These are phyloP conservation scores for Suillus plorans DNA, from an alignment of 768 basidiomycete genomes.

Conservation along the genomic window DNA sequence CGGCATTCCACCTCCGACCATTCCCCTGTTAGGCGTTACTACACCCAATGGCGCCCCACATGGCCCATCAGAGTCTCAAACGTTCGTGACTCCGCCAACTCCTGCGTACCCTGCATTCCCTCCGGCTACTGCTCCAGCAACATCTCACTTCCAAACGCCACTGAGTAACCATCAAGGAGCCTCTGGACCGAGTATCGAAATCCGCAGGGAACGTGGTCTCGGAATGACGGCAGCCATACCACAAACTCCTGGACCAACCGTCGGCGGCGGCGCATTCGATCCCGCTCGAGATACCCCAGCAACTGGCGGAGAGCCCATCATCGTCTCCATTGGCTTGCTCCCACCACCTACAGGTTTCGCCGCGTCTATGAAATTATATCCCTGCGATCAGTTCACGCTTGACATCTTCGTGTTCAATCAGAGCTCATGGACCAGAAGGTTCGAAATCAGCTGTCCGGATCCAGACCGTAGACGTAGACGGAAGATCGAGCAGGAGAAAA, in stretches of 20 bases:
- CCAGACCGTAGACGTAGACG: constrained; percentile 43
- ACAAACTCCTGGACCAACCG: constrained; percentile 56
- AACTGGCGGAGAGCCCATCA: constrained; percentile 51
- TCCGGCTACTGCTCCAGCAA: constrained; percentile 45
- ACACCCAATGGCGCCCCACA: constrained; percentile 8
- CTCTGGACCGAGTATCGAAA: constrained; percentile 62
- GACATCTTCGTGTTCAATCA: constrained; percentile 90
- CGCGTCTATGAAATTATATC: constrained; percentile 54
- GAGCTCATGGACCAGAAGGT: constrained; percentile 69
- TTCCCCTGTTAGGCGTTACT: constrained; percentile 19
- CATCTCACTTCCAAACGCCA: constrained; percentile 57
- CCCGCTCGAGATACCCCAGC: constrained; percentile 19
- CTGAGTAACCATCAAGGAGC: constrained; percentile 48
- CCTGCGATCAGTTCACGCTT: constrained; percentile 72
- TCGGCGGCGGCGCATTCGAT: constrained; percentile 42
- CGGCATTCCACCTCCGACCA: constrained; percentile 33
- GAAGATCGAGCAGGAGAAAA: constrained; percentile 32
- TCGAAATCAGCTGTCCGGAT: constrained; percentile 73
- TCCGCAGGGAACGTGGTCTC: constrained; percentile 56
- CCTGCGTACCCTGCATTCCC: constrained; percentile 77
- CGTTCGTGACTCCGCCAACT: constrained; percentile 46
- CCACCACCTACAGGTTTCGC: constrained; percentile 21
- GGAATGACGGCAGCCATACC: constrained; percentile 35
- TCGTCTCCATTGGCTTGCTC: constrained; percentile 66
- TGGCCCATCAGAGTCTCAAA: constrained; percentile 20